Percentiles rank a stretch among this genome's conserved stretches.
Evolutionary conservation across 805 yeast species (phyloP).

Genomic region (Sugiyamaella americana): DNA sequence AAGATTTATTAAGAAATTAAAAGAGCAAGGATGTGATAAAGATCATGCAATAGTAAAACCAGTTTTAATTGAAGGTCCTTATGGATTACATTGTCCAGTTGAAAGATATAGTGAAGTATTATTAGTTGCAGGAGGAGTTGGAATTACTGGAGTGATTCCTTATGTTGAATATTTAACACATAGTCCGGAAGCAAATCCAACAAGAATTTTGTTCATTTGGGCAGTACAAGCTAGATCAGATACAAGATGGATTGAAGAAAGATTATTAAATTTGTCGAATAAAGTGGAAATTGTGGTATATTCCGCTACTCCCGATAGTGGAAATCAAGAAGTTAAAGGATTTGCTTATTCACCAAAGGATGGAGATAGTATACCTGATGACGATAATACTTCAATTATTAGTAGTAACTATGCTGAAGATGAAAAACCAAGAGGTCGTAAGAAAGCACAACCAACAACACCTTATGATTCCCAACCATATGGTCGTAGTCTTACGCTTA

Average conservation of each 20-base stretch:
- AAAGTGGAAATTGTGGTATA: slow-evolving; percentile 13
- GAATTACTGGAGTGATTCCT: slow-evolving; percentile 51
- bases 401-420: not conserved
- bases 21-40: slow-evolving; percentile 30
- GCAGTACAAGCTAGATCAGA: slow-evolving; percentile 19
- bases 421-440: not conserved
- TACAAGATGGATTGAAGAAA: slow-evolving; percentile 18
- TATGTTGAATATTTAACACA: slow-evolving; percentile 35
- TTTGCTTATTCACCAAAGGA: not conserved
- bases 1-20: slow-evolving; percentile 32
- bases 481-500: not conserved
- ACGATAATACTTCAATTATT: not conserved
- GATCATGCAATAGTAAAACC: slow-evolving; percentile 33
- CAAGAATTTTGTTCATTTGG: slow-evolving; percentile 28
- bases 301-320: slow-evolving; percentile 1
- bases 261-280: slow-evolving; percentile 13
- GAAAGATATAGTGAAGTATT: slow-evolving; percentile 43
- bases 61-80: slow-evolving; percentile 55
- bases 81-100: slow-evolving; percentile 46
- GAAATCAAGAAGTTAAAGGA: not conserved
- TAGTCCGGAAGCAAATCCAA: slow-evolving; percentile 6
- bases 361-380: not conserved
- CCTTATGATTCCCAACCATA: too few relatives aligned
- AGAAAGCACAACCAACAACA: not conserved
- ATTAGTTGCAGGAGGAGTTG: slow-evolving; percentile 60